Evolutionary conservation across 1,284 basidiomycete species (phyloP).

Genomic region (Neonothopanus nambi): DNA sequence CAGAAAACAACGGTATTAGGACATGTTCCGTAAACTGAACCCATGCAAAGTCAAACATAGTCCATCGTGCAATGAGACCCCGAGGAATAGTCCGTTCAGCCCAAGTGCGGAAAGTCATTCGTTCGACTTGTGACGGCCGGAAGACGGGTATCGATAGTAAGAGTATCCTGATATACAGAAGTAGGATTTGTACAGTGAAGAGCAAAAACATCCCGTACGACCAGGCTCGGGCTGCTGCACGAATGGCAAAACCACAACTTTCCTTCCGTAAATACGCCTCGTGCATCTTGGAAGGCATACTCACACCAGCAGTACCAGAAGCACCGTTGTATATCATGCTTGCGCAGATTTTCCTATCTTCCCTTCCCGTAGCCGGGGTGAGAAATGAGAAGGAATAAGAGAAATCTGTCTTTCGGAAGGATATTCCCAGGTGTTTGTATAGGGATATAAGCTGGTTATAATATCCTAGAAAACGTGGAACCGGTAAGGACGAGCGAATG

Average conservation of each 20-base stretch:
- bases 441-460: constrained; percentile 68
- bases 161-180: constrained; percentile 59
- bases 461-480: constrained; percentile 49
- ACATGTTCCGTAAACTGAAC: constrained; percentile 52
- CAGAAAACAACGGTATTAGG: constrained; percentile 68
- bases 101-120: constrained; percentile 53
- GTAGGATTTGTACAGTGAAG: constrained; percentile 38
- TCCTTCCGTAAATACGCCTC: neutral
- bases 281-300: constrained; percentile 45
- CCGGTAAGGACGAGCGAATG: neutral
- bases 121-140: constrained; percentile 30
- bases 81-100: constrained; percentile 39
- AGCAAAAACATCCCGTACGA: constrained; percentile 34
- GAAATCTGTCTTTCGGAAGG: constrained; percentile 54
- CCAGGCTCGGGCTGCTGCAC: constrained; percentile 26
- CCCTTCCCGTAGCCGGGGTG: constrained; percentile 22
- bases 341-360: constrained; percentile 36
- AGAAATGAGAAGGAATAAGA: constrained; percentile 70
- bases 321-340: constrained; percentile 67
- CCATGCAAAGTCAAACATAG: constrained; percentile 52
- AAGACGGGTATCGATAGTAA: constrained; percentile 49
- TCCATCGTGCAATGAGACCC: constrained; percentile 36
- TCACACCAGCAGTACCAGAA: constrained; percentile 55
- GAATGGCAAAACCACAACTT: neutral
- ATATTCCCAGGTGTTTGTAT: constrained; percentile 58